phyloP scores from a whole-genome alignment of 2,329 filamentous ascomycete species.

The Monosporascus sp. region DNA sequence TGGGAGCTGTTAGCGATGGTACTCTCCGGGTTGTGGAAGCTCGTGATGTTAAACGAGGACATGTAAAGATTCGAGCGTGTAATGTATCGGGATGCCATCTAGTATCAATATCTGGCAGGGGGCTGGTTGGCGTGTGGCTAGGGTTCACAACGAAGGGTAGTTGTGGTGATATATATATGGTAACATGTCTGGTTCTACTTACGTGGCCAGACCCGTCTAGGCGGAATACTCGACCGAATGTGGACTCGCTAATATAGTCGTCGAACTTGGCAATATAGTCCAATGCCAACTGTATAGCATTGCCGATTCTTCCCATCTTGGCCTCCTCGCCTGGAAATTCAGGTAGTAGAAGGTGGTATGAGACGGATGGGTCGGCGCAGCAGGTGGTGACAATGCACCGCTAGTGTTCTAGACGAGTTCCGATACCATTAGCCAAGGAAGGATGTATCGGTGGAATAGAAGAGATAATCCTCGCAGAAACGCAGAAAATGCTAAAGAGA shows the following conservation, averaged over 20 bases:
- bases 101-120: no score
- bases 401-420: no score
- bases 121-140: not conserved
- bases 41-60: not conserved
- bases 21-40: not conserved
- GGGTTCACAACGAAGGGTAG: not conserved
- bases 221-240: slow-evolving; percentile 53
- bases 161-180: not conserved
- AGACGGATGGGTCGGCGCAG: not conserved
- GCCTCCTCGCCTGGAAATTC: not conserved
- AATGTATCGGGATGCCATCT: not conserved
- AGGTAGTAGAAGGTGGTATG: not conserved
- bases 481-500: not conserved
- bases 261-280: slow-evolving; percentile 18
- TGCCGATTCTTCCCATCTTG: not conserved
- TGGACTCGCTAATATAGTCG: slow-evolving; percentile 29
- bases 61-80: not conserved
- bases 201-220: slow-evolving; percentile 62
- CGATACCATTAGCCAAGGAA: no score
- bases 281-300: slow-evolving; percentile 1
- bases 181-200: slow-evolving; percentile 24
- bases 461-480: not conserved
- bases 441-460: not conserved
- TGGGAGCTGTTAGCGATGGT: slow-evolving; percentile 28
- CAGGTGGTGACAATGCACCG: not conserved